Evolutionary conservation across 139 green algal species (phyloP), one percentile per base, ranked within the genome.

Genomic region (Chlamydomonas sphaeroides): DNA sequence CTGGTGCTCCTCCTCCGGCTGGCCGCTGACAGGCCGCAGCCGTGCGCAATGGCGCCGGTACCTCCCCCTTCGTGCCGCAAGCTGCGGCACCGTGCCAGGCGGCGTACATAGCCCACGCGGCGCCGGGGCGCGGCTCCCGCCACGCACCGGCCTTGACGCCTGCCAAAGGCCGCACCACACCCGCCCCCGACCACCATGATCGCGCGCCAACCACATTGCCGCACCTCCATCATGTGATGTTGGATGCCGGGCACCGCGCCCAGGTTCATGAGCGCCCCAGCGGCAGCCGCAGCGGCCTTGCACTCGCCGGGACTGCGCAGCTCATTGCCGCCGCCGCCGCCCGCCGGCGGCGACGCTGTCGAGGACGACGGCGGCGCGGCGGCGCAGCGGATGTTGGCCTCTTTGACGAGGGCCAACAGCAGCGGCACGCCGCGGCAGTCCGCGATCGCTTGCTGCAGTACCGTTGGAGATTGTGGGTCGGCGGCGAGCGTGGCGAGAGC

Each of bases 261-360:
- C 75, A 82, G 72, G 33, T 82, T 82, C 42, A 82, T 63, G 2
- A 82, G 75, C 30, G 75, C 75, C 18, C 75, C 75, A 42, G 75
- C 75, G 20, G 75, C 75, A n/a, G 39, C 72, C 7, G 25, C 75
- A 20, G 75, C 75, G 42, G 75, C 75, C 45, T 72, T 63, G 59
- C 75, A 82, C 3, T 71, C 75, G 23, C 75, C 75, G 1, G 75
- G 75, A 3, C 26, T 72, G 23, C 26, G 42, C n/a, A 82, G 45
- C 20, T 63, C 75, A 23, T 23, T 25, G 4, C 51, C 51, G 14
- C 51, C 15, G 51, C 51, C 18, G 17, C 51, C 18, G 51, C 18
- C 51, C 51, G 17, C 15, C 14, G 25, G 25, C 23, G 56, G 56
- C 5, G 23, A 4, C 5, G 56, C 17, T 25, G 56, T 25, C 56